A percentile compares a stretch with the other conserved stretches of the same genome.
Conservation (phyloP, 2,329 filamentous ascomycete genomes). For the Ophiobolus disseminans region DNA sequence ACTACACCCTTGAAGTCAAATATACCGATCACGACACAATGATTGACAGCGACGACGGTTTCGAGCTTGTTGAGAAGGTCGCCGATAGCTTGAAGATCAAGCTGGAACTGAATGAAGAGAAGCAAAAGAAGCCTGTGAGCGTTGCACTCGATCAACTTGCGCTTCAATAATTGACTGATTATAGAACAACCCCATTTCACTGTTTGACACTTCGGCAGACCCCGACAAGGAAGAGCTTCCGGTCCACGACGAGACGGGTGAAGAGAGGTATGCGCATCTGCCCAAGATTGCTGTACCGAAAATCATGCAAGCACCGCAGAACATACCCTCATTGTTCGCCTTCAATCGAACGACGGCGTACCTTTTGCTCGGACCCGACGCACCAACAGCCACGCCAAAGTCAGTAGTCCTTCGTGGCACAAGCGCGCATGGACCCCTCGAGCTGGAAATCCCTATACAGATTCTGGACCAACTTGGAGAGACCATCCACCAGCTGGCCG, state of each 20-base stretch:
- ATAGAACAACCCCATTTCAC: conserved; percentile 60
- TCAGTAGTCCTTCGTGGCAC: conserved; percentile 66
- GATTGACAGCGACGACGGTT: conserved; percentile 56
- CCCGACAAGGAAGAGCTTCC: conserved; percentile 50
- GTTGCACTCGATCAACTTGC: conserved; percentile 4
- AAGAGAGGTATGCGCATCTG: conserved; percentile 58
- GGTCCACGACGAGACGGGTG: conserved; percentile 32
- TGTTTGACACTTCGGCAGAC: conserved; percentile 63
- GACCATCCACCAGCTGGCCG: conserved; percentile 74
- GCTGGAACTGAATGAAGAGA: conserved; percentile 24
- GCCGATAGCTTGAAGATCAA: conserved; percentile 57
- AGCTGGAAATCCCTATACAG: conserved; percentile 69
- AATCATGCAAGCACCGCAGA: conserved; percentile 68
- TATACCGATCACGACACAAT: conserved; percentile 52
- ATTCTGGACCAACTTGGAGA: conserved; percentile 54
- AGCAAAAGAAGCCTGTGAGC: conserved; percentile 9
- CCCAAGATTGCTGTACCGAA: conserved; percentile 62
- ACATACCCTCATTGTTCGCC: conserved; percentile 70
- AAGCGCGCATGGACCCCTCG: conserved; percentile 64
- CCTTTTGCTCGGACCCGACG: conserved; percentile 65
- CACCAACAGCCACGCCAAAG: conserved; percentile 56
- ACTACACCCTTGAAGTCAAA: conserved; percentile 70
- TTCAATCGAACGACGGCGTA: conserved; percentile 72
- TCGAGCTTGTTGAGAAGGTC: conserved; percentile 68
- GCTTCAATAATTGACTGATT: too few species aligned